Evolutionary conservation across 202 grass and related monocot genomes (phyloP).

Genomic region (Panicum hallii): DNA sequence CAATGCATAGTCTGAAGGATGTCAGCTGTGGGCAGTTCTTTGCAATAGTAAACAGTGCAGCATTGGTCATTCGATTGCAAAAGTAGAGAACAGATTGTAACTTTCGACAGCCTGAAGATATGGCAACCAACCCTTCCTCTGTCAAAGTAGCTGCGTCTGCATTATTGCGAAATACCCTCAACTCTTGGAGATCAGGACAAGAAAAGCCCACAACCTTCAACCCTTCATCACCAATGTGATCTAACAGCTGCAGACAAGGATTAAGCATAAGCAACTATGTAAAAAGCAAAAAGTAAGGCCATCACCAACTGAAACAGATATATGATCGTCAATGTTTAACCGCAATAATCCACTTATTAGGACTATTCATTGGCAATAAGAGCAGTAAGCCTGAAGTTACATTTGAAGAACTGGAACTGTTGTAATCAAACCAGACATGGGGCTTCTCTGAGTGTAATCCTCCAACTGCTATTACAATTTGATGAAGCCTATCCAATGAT

Average conservation of each 20-base stretch:
- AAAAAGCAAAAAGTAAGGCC: background rate
- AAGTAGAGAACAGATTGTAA: constrained; percentile 52
- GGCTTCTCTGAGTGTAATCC: background rate
- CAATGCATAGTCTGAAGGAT: constrained; percentile 58
- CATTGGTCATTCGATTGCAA: constrained; percentile 60
- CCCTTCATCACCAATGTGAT: constrained; percentile 59
- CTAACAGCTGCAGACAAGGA: constrained; percentile 55
- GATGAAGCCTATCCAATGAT: too few relatives aligned
- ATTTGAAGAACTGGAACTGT: background rate
- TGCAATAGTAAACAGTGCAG: constrained; percentile 56
- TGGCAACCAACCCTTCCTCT: constrained; percentile 59
- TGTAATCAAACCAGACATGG: background rate
- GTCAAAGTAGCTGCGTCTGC: constrained; percentile 36
- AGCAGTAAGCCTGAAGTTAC: background rate
- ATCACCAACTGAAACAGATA: background rate
- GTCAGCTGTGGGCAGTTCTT: constrained; percentile 53
- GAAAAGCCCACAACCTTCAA: constrained; percentile 51
- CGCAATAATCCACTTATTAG: constrained; percentile 15
- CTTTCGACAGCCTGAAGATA: constrained; percentile 60
- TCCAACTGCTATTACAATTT: background rate
- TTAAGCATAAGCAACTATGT: constrained; percentile 18
- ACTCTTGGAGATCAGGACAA: constrained; percentile 57
- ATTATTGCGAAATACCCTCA: constrained; percentile 48
- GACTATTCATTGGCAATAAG: background rate
- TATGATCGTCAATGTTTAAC: background rate